phyloP scores from a whole-genome alignment of 179 eudicot species.

The Silene coronaria region DNA sequence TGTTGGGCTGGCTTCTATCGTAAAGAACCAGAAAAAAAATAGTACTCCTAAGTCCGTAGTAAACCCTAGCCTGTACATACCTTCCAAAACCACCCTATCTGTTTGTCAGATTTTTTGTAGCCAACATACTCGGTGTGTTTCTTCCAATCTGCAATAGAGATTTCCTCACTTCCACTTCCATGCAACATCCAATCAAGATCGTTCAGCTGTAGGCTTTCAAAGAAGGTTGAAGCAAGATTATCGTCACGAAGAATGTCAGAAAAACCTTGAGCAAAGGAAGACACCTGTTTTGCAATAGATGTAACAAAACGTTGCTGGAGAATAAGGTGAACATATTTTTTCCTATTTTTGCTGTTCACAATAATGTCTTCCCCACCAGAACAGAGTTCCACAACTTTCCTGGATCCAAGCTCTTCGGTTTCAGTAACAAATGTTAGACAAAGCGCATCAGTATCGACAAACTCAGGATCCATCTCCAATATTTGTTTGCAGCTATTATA shows the following conservation, averaged over 20 bases:
- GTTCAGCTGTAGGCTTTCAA: slow-evolving; percentile 55
- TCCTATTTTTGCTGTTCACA: slow-evolving; percentile 70
- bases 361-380: slow-evolving; percentile 46
- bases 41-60: too few species aligned
- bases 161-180: slow-evolving; percentile 53
- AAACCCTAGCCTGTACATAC: slow-evolving; percentile 37
- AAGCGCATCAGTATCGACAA: slow-evolving; percentile 74
- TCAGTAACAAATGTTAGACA: slow-evolving; percentile 76
- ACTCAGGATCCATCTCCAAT: slow-evolving; percentile 72
- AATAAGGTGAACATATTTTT: slow-evolving; percentile 55
- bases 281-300: slow-evolving; percentile 56
- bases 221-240: slow-evolving; percentile 33
- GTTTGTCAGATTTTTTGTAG: slow-evolving; percentile 63
- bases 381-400: slow-evolving; percentile 68
- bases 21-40: too few species aligned
- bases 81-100: slow-evolving; percentile 93
- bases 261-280: slow-evolving; percentile 64
- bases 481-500: slow-evolving; percentile 84
- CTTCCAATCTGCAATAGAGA: slow-evolving; percentile 82
- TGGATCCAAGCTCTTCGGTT: slow-evolving; percentile 65
- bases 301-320: slow-evolving; percentile 62
- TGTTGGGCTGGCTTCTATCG: too few species aligned
- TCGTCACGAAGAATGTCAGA: slow-evolving; percentile 48
- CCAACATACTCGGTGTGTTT: slow-evolving; percentile 82
- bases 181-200: slow-evolving; percentile 82